Evolutionary conservation across 345 rosid genomes (phyloP).

Genomic region (Lepidium aucheri): DNA sequence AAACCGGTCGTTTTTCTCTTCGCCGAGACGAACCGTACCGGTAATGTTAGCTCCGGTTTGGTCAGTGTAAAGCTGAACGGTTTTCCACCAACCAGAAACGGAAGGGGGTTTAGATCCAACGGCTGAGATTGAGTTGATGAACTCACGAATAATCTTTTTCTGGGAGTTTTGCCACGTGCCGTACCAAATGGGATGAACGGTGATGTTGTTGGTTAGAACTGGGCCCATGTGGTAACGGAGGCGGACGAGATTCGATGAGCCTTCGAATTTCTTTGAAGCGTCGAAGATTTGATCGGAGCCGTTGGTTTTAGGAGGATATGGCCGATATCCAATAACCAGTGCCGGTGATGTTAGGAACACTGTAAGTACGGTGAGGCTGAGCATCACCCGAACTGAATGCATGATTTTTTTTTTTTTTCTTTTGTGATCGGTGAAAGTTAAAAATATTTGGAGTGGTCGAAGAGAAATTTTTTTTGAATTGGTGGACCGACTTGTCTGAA

Average conservation of each 20-base stretch:
- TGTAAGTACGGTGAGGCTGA: constrained; percentile 27
- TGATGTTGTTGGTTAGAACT: constrained; percentile 75
- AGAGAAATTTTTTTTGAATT: background rate
- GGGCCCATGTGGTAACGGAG: constrained; percentile 97
- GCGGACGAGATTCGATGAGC: constrained; percentile 81
- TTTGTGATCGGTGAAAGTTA: background rate
- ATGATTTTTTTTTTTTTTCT: background rate
- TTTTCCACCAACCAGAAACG: constrained; percentile 92
- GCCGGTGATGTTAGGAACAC: constrained; percentile 21
- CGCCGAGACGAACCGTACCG: constrained; percentile 50
- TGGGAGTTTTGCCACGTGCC: constrained; percentile 69
- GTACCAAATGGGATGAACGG: constrained; percentile 91
- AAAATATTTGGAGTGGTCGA: background rate
- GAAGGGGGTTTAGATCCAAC: constrained; percentile 48
- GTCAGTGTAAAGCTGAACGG: constrained; percentile 80
- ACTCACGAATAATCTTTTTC: constrained; percentile 80
- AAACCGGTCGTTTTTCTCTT: constrained; percentile 83
- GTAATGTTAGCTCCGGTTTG: constrained; percentile 68
- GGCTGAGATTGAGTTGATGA: constrained; percentile 73
- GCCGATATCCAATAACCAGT: constrained; percentile 51
- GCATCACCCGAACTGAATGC: constrained; percentile 28
- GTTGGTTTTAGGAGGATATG: constrained; percentile 65
- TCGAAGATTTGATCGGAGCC: constrained; percentile 39
- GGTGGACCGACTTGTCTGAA: constrained; percentile 15
- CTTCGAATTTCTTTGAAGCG: constrained; percentile 75